Percentiles rank a stretch among this genome's conserved stretches.
Conservation (phyloP, 1,284 basidiomycete genomes). For the Agaricales sp. region DNA sequence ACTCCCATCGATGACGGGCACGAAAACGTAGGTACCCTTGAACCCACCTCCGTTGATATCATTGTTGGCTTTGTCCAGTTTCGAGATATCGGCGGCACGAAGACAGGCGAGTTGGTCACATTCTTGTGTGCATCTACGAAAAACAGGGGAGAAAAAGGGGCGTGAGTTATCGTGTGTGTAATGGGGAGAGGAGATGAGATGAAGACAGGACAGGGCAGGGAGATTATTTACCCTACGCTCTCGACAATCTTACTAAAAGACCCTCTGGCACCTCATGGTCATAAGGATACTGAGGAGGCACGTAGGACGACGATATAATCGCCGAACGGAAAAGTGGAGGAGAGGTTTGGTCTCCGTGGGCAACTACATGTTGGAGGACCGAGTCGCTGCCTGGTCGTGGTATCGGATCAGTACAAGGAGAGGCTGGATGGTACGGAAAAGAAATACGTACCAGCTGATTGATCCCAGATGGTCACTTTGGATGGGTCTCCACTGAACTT, state of each 20-base stretch:
- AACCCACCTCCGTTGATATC: slow-evolving; percentile 12
- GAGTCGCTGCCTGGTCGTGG: slow-evolving; percentile 19
- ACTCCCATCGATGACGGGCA: slow-evolving; percentile 23
- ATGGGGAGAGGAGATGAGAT: too few relatives aligned
- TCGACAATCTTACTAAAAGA: background rate
- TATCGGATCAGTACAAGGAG: background rate
- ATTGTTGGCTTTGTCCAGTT: slow-evolving; percentile 14
- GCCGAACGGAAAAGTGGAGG: slow-evolving; percentile 33
- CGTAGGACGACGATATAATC: slow-evolving; percentile 32
- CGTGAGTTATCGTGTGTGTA: background rate
- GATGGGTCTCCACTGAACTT: slow-evolving; percentile 17
- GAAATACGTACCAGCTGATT: slow-evolving; percentile 19
- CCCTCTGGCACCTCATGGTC: slow-evolving; percentile 31
- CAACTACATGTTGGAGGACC: slow-evolving; percentile 22
- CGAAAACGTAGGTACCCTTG: slow-evolving; percentile 17
- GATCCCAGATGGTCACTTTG: slow-evolving; percentile 21
- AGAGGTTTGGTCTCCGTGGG: slow-evolving; percentile 22
- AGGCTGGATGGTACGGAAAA: background rate
- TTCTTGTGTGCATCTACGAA: slow-evolving; percentile 16
- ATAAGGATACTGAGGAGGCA: slow-evolving; percentile 35
- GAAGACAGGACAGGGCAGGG: too few relatives aligned
- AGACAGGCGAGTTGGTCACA: slow-evolving; percentile 18
- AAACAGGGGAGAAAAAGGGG: background rate
- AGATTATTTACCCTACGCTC: background rate
- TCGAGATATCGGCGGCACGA: slow-evolving; percentile 12